Percentiles rank a stretch among this genome's conserved stretches.
Evolutionary conservation across 129 eudicot genomes (phyloP).

Genomic region (Chrysanthemum lavandulifolium): DNA sequence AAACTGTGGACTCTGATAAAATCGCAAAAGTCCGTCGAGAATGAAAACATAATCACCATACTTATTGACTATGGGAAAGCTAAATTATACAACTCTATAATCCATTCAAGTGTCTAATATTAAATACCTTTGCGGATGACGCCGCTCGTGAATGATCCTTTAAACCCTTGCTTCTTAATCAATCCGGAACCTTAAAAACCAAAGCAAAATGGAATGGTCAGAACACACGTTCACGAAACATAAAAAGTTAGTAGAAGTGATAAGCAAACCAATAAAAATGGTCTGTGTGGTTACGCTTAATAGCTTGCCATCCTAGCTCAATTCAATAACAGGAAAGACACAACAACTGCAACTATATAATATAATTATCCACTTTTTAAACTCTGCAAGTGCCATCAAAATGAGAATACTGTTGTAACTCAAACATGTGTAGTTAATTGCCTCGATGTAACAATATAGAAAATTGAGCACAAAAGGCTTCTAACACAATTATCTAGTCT

Average conservation of each 20-base stretch:
- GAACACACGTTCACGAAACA: slow-evolving; percentile 4
- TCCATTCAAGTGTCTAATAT: slow-evolving; percentile 1
- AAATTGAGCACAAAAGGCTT: slow-evolving; percentile 7
- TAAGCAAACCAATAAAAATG: background rate
- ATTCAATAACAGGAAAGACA: background rate
- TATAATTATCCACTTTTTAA: no score
- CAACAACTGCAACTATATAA: no score
- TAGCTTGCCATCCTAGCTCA: background rate
- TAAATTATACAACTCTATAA: background rate
- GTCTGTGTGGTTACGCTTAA: background rate
- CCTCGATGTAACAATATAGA: background rate
- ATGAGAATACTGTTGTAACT: background rate
- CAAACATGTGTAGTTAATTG: slow-evolving; percentile 15
- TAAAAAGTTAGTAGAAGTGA: background rate
- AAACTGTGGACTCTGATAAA: slow-evolving; percentile 90
- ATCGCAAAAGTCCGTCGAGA: slow-evolving; percentile 75
- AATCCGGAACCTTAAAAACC: slow-evolving; percentile 68
- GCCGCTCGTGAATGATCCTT: slow-evolving; percentile 74
- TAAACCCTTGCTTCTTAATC: slow-evolving; percentile 75
- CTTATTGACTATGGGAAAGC: background rate
- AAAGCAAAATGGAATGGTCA: background rate
- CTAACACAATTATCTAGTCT: slow-evolving; percentile 19
- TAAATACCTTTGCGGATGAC: slow-evolving; percentile 77
- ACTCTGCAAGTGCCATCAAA: no score
- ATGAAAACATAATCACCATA: background rate